phyloP scores from a whole-genome alignment of 1,139 yeast species.

The Diutina mesorugosa region DNA sequence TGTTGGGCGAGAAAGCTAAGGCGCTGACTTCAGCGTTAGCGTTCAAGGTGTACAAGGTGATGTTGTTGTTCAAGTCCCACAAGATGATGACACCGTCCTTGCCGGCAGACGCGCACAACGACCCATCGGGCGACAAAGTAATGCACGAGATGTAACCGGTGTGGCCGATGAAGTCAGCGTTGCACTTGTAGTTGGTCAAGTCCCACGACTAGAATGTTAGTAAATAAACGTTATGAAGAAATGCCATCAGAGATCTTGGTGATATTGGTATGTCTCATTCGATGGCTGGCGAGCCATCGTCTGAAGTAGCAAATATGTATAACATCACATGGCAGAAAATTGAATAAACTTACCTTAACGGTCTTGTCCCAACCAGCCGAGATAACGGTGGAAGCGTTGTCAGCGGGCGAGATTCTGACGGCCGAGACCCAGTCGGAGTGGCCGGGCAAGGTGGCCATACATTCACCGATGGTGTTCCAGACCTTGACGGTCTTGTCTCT shows the following conservation, averaged over 20 bases:
- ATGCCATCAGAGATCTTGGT: conserved; percentile 93
- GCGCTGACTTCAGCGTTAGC: conserved; percentile 97
- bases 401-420: conserved; percentile 90
- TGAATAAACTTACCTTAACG: conserved; percentile 78
- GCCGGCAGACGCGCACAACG: conserved; percentile 98
- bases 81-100: conserved; percentile 98
- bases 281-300: conserved; percentile 33
- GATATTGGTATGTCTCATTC: conserved; percentile 93
- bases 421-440: conserved; percentile 99
- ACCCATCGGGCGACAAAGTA: conserved; percentile 99
- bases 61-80: conserved; percentile 91
- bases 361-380: conserved; percentile 99
- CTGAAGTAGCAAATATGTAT: conserved; percentile 99
- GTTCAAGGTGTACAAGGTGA: conserved; percentile 85
- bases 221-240: conserved; percentile 7
- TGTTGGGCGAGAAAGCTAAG: conserved; percentile 99
- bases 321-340: conserved; percentile 42
- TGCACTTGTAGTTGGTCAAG: conserved; percentile 70
- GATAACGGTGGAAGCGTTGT: conserved; percentile 63
- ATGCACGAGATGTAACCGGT: conserved; percentile 97
- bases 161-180: conserved; percentile 99
- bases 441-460: conserved; percentile 88
- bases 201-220: conserved; percentile 80
- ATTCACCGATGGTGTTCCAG: conserved; percentile 99
- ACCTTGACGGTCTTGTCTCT: conserved; percentile 98